Conservation (phyloP, 1,284 basidiomycete species). For the Ceratobasidium sp. region DNA sequence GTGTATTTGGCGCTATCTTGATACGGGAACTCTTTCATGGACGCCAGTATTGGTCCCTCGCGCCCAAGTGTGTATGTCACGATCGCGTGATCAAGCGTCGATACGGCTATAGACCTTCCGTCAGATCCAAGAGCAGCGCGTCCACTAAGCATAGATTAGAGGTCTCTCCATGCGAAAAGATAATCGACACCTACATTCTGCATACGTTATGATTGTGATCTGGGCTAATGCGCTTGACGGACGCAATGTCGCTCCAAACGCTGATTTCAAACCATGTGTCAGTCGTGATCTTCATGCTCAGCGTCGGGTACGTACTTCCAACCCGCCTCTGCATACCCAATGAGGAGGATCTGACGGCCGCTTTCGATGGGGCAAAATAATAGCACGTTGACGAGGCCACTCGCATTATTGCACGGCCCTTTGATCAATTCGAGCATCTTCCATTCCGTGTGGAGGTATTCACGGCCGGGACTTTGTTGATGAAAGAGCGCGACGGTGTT, state of each 20-base stretch:
- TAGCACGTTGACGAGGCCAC: background rate
- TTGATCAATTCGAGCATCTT: background rate
- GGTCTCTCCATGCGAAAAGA: background rate
- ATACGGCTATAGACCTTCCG: background rate
- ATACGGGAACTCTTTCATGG: background rate
- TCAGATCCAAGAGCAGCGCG: background rate
- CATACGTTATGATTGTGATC: background rate
- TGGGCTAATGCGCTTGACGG: background rate
- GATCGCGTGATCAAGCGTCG: background rate
- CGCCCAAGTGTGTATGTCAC: background rate
- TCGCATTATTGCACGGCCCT: background rate
- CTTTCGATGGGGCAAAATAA: background rate
- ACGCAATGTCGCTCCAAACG: background rate
- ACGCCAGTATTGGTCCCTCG: background rate
- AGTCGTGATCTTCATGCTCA: background rate
- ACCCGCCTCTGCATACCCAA: background rate
- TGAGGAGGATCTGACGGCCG: background rate
- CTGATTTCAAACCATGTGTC: background rate
- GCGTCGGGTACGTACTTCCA: background rate
- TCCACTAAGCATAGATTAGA: background rate
- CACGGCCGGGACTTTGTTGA: no score
- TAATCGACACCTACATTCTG: background rate
- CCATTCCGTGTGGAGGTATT: background rate
- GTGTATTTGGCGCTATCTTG: background rate
- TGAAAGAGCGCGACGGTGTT: background rate